Percentiles rank a stretch among this genome's conserved stretches.
Evolutionary conservation across 2,329 filamentous ascomycete species (phyloP).

Genomic region (Aspergillus sp.): DNA sequence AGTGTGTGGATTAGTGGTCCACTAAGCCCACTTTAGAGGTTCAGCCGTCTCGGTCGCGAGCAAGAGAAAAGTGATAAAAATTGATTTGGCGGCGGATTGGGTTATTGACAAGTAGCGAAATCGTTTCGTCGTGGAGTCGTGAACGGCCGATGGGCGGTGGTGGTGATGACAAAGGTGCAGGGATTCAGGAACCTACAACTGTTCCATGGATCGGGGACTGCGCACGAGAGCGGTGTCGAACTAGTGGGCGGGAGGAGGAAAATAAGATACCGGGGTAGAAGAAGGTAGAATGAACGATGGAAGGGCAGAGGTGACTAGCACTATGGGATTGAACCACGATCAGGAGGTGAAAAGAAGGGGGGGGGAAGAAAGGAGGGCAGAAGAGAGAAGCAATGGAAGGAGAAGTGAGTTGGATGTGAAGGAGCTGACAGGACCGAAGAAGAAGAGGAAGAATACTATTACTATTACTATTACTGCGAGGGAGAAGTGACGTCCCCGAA

Average conservation of each 20-base stretch:
- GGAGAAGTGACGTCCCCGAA: conserved; percentile 9
- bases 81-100: background rate
- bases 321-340: background rate
- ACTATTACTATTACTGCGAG: too few species aligned
- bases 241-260: conserved; percentile 1
- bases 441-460: background rate
- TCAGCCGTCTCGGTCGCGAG: background rate
- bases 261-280: conserved; percentile 17
- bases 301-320: conserved; percentile 1
- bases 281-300: conserved; percentile 19
- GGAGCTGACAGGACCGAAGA: background rate
- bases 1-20: background rate
- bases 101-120: background rate
- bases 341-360: conserved; percentile 3
- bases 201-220: conserved; percentile 18
- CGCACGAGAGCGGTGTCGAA: conserved; percentile 4
- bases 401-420: conserved; percentile 1
- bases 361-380: background rate
- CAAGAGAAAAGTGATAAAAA: background rate
- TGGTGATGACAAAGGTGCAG: background rate
- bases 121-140: conserved; percentile 21
- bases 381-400: conserved; percentile 2
- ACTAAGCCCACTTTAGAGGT: background rate
- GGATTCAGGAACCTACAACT: conserved; percentile 13
- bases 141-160: background rate